Base-by-base conservation (phyloP, 331 rosid genomes). In the Stylosanthes scabra region DNA sequence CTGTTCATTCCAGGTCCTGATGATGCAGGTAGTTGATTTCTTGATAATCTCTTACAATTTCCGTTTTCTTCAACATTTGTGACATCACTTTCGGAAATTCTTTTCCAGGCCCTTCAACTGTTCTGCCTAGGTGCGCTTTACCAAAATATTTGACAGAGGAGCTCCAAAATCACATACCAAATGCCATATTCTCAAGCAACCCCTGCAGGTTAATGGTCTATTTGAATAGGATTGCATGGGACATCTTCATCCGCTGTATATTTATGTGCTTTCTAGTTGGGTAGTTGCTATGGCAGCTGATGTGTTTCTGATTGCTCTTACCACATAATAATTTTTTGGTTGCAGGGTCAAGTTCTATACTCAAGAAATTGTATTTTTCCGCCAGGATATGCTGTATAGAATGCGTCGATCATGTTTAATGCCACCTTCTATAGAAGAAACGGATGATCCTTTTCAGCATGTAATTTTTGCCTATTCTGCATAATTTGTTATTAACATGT, bases 1-100 rank as follows among this genome's bases (percentile, higher is more conserved):
- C 86, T 94, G 28, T 94, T 94, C 82, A 91, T 94, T 80, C 99
- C 99, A 2, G 97, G 99, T 56, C 99, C 97, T 72, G 96, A 88
- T 74, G 99, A 94, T 82, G 84, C 95, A 86, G 96, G 97, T 94
- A 86, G 68, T 73, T 63, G 67, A 71, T 52, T 68, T 31, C 27
- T 77, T 63, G 65, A 45, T 66, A 55, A 31, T 68, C 59, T 10
- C 71, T 52, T 31, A 16, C 7, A 9, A 63, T 58, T 71, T 56
- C 9, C 14, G 49, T 12, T 74, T 71, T 65, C 42, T 74, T 56
- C 69, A 16, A 57, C 7, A 2, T n/a, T 56, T 9, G 16, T 66
- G 66, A 67, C 68, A 70, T 60, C 40, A 74, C 63, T 74, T 12
- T 68, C 31, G 34, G 66, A 72, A 58, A 42, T 14, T 40, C 55